Evolutionary conservation across 2,329 filamentous ascomycete genomes (phyloP), one percentile per base, ranked within the genome.

Genomic region (Cladophialophora yegresii): DNA sequence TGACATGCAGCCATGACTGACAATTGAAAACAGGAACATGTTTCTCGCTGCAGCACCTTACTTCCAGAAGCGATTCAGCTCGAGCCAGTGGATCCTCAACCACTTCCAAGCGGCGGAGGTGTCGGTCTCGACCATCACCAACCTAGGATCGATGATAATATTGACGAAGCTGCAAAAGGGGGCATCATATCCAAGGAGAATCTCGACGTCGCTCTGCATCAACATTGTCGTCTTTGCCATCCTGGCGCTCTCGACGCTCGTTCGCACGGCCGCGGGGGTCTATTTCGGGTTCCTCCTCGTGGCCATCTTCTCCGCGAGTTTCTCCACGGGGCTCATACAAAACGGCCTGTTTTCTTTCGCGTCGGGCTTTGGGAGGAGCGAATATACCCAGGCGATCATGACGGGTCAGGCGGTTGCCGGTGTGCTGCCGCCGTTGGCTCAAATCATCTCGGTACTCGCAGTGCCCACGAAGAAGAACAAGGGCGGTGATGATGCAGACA

Each of bases 351-450:
- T 97, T 75, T 92, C 95, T 2, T 98, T 93, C 74, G 92, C 92
- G 2, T 87, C 90, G 3, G 89, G 91, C 58, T 98, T 96, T 73
- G 91, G 89, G 40, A 83, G 90, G 58, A 86, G 89, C 22, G 91
- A 95, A 76, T 99, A 98, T 76, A 96, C 92, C 61, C 93, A 98
- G 77, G 93, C 89, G 26, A 92, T 98, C 76, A 98, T 99, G 93
- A 88, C 89, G 2, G 95, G 95, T 1, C 95, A 99, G 77, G 93
- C 89, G 33, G 83, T 99, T 3, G 93, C 95, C 0, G 95, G 95
- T 32, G 93, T 99, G 9, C 80, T 98, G 3, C 95, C 95, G 0
- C 89, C 91, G 54, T 82, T 96, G 54, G 91, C 92, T 1, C 93
- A 98, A 77, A 93, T 98, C 70, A 76, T 90, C 51, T 90, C 91